Percentiles rank a stretch among this genome's conserved stretches.
Evolutionary conservation across 2,329 filamentous ascomycete genomes (phyloP).

Genomic region (Colletotrichum incanum): DNA sequence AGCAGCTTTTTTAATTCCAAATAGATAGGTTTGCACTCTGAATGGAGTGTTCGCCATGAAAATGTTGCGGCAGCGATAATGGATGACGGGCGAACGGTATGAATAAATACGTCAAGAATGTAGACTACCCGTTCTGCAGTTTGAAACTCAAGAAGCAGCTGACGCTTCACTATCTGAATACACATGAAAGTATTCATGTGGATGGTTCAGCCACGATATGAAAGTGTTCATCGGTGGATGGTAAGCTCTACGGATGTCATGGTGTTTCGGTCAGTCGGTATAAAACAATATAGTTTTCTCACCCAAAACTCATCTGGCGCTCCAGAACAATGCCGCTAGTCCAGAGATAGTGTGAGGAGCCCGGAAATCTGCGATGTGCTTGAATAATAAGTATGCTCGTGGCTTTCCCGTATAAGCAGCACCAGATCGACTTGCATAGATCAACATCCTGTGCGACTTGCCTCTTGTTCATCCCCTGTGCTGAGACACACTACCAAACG

Average conservation of each 20-base stretch:
- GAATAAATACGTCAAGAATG: not conserved
- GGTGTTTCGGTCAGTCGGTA: not conserved
- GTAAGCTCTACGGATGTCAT: not conserved
- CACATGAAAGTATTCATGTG: not conserved
- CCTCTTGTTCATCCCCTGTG: not conserved
- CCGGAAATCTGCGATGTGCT: not conserved
- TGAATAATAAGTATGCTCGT: not conserved
- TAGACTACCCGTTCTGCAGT: too few species aligned
- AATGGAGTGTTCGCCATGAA: not conserved
- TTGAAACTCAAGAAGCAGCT: too few species aligned
- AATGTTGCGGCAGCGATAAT: not conserved
- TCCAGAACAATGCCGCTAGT: not conserved
- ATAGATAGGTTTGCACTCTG: not conserved
- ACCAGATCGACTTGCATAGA: not conserved
- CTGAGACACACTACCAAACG: not conserved
- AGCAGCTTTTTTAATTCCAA: not conserved
- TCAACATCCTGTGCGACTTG: not conserved
- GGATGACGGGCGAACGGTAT: not conserved
- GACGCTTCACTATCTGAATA: rapidly evolving
- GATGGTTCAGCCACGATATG: not conserved
- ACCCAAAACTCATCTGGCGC: not conserved
- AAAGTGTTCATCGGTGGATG: not conserved
- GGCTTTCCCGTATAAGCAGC: not conserved
- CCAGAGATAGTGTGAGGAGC: too few species aligned
- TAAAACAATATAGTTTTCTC: not conserved